Base-by-base conservation (phyloP, 805 yeast species). In the Clavispora vitiphila region DNA sequence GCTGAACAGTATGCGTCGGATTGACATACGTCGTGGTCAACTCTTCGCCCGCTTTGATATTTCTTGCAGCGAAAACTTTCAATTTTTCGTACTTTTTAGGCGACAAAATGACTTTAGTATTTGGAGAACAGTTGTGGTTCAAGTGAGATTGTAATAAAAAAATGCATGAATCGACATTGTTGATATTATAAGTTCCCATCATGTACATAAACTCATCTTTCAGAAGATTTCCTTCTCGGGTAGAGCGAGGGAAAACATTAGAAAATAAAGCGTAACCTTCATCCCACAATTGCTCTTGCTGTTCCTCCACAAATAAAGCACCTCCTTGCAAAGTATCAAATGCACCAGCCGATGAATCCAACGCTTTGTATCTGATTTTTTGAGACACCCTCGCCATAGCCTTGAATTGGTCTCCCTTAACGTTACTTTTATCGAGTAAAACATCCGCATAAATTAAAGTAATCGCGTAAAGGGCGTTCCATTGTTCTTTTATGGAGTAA, bases 121-220 rank as follows among this genome's bases (percentile, higher is more conserved):
- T 86, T 2, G 93, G 90, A 31, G 73, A 78, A 64, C 96, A 87
- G 52, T 70, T 72, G 57, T 87, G 96, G 55, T 86, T 86, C 53
- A 86, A 64, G 55, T 84, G 85, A 0, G 93, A 78, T 46, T 83
- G 84, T 8, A 72, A 56, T 46, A 78, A 67, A 57, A 70, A 86
- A 14, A 85, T 54, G 37, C 79, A 76, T 2, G 83, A 80, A 40
- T 80, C 81, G 39, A 82, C 65, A 53, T 85, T 83, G 61, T 86
- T 86, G 51, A 86, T 76, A 60, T 85, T 83, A 56, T 80, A 83
- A 44, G 81, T 76, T 2, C 95, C 95, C 51, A 86, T 61, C 61
- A 78, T 77, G 42, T 60, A 64, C 58, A 84, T 58, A 54, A 71
- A 87, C 44, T 76, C 80, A 25, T 78, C 77, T 49, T 74, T 78